Evolutionary conservation across 208 protist genomes (phyloP).

Genomic region (Acanthamoeba royreba): DNA sequence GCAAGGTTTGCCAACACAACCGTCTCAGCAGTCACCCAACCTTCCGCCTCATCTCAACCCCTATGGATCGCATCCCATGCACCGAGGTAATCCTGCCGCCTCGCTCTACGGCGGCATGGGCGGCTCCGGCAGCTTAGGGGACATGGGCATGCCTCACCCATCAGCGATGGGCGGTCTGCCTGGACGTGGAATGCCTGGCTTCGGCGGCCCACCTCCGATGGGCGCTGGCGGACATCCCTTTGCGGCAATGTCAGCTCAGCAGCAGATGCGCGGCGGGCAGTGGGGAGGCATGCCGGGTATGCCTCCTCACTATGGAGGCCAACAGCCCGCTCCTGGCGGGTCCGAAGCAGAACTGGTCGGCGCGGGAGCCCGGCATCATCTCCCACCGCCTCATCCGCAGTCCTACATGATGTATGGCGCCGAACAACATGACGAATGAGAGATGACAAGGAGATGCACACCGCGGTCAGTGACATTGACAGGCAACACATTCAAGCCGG

Average conservation of each 20-base stretch:
- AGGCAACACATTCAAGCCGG: too few species aligned
- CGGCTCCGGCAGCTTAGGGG: background rate
- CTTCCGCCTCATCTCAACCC: constrained; percentile 10
- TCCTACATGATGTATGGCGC: background rate
- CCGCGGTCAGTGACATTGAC: too few species aligned
- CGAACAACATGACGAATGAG: background rate
- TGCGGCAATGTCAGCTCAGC: background rate
- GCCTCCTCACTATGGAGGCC: background rate
- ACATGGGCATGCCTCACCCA: background rate
- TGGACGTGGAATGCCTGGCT: background rate
- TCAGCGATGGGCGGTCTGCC: background rate
- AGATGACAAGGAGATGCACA: background rate
- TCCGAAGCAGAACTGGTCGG: background rate
- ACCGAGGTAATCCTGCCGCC: background rate
- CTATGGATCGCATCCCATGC: background rate
- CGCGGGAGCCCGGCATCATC: background rate
- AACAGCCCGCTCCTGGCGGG: too few species aligned
- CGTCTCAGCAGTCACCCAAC: background rate
- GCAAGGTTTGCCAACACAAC: background rate
- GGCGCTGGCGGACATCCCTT: background rate
- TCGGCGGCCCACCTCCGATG: background rate
- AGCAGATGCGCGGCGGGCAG: background rate
- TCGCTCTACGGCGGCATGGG: background rate
- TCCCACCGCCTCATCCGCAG: background rate
- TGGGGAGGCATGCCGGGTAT: background rate